Percentiles rank a stretch among this genome's conserved stretches.
phyloP scores from a whole-genome alignment of 495 filamentous ascomycete species.

The Thermochaetoides thermophila region DNA sequence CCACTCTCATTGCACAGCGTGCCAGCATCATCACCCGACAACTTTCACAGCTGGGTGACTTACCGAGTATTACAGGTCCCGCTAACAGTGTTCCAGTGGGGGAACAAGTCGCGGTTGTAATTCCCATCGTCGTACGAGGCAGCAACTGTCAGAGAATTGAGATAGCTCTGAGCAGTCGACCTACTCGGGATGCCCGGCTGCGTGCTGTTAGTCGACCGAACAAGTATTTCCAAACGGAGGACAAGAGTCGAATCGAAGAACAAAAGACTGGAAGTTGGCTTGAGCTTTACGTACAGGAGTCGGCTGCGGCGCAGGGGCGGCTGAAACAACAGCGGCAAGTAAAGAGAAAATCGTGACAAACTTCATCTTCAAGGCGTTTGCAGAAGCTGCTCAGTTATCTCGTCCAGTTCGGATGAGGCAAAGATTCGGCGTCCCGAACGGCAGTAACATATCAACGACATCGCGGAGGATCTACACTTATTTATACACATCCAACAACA shows the following conservation, averaged over 20 bases:
- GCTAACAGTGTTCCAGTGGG: conserved; percentile 48
- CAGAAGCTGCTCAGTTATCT: too few species aligned
- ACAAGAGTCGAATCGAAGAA: too few species aligned
- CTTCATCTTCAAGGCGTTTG: conserved; percentile 17
- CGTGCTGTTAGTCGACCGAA: too few species aligned
- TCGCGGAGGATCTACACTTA: too few species aligned
- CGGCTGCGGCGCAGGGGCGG: conserved; percentile 10
- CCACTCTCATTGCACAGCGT: not conserved
- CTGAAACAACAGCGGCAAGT: conserved; percentile 13
- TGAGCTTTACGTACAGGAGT: conserved; percentile 15
- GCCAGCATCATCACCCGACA: not conserved
- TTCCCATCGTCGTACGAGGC: conserved; percentile 34
- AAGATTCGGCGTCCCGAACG: too few species aligned
- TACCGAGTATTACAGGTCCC: conserved; percentile 44
- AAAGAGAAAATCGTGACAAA: conserved; percentile 8
- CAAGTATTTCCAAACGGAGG: too few species aligned
- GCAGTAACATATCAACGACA: too few species aligned
- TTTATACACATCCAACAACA: too few species aligned
- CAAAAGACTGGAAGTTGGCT: not conserved
- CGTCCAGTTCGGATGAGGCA: too few species aligned
- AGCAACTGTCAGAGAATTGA: conserved; percentile 40
- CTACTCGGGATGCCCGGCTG: conserved; percentile 46
- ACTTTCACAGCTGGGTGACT: not conserved
- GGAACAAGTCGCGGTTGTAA: conserved; percentile 51
- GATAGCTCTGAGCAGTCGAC: conserved; percentile 35